Base-by-base conservation (phyloP, 768 basidiomycete species). In the Phylloporus sp. region DNA sequence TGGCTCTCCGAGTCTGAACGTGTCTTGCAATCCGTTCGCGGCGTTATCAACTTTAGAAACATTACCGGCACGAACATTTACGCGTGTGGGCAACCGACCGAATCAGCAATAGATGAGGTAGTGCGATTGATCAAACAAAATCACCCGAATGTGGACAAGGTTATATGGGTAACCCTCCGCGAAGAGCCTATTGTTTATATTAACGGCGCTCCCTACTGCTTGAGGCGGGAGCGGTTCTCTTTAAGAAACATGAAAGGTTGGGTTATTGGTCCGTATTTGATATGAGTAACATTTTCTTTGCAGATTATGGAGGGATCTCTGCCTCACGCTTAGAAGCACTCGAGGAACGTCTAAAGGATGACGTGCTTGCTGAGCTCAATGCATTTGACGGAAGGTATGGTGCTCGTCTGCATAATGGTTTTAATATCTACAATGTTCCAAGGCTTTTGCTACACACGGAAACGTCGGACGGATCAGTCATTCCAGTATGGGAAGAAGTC, bases 261-360 rank as follows among this genome's bases (percentile, higher is more conserved):
- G 89, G 85, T 88, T 23, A 46, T 52, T 59, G 22, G 38, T 28
- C 26, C 31, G 11, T 36, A 16, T 24, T 45, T 45, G 24, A 43
- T 52, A 43, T 34, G 22, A 24, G 34, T 13, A 26, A 0, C n/a
- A 38, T 10, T 48, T 36, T 39, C 22, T 22, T n/a, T 47, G 4
- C 34, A 90, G 94, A 97, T 69, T 97, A 94, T 70, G 90, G 92
- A 40, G 97, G 97, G 4, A 98, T 99, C 46, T 95, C 95, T 0
- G 82, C 91, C 4, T 83, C 85, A 24, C 81, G 97, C 12, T 71
- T 98, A 42, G 97, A 98, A 67, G 79, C 87, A 3, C 75, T 98
- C 26, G 97, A 99, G 67, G 91, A 95, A 50, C 79, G 95, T 24
- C 78, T 99, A 7, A 84, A 84, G 57, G 84, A 86, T 46, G 97